phyloP scores from a whole-genome alignment of 2,329 filamentous ascomycete genomes.

The Xenoacremonium recifei region DNA sequence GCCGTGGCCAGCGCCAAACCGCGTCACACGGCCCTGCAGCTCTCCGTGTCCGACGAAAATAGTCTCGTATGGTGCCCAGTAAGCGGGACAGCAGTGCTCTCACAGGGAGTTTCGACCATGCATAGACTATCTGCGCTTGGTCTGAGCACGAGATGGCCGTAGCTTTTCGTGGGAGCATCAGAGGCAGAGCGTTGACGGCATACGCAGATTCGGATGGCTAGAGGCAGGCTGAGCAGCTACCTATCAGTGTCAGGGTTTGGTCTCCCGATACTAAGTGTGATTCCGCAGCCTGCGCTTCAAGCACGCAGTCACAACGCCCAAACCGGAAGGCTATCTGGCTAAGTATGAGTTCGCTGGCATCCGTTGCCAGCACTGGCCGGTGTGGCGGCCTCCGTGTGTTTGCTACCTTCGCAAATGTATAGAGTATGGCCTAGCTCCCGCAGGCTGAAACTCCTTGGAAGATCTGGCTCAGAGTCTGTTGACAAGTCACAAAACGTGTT shows the following conservation, averaged over 20 bases:
- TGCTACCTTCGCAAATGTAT: background rate
- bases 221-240: slow-evolving; percentile 1
- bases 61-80: slow-evolving; percentile 32
- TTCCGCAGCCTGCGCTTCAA: slow-evolving; percentile 1
- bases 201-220: slow-evolving; percentile 5
- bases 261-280: background rate
- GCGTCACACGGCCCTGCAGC: slow-evolving; percentile 29
- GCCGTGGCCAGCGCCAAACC: slow-evolving; percentile 12
- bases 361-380: slow-evolving; percentile 1
- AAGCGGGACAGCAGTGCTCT: background rate
- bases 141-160: slow-evolving; percentile 5
- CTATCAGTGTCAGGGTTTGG: slow-evolving; percentile 2
- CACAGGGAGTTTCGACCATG: background rate
- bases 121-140: background rate
- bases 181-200: background rate
- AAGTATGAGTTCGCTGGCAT: background rate
- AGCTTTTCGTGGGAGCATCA: slow-evolving; percentile 2
- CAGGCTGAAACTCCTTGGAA: no score
- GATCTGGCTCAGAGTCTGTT: no score
- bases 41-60: slow-evolving; percentile 34
- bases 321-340: slow-evolving; percentile 2
- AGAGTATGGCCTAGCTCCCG: no score
- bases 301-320: slow-evolving; percentile 3
- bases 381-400: slow-evolving; percentile 10
- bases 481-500: no score